A percentile compares a stretch with the other conserved stretches of the same genome.
phyloP scores from a whole-genome alignment of 345 rosid species.

The Eucalyptus brandiana region DNA sequence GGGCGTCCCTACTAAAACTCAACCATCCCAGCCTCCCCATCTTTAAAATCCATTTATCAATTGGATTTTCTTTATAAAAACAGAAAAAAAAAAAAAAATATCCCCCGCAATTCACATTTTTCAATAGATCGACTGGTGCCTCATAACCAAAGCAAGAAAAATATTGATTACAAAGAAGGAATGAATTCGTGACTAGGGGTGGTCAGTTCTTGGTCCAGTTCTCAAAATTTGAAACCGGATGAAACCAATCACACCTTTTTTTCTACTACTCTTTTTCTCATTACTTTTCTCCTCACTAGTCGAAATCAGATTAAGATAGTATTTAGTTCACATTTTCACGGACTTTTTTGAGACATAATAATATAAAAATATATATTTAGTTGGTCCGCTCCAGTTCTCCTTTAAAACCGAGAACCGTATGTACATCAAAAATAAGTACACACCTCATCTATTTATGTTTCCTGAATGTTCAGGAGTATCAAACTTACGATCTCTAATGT shows the following conservation, averaged over 20 bases:
- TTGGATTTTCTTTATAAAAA: not conserved
- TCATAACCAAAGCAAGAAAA: not conserved
- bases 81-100: too few relatives aligned
- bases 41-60: not conserved
- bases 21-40: not conserved
- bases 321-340: too few relatives aligned
- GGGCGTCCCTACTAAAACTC: not conserved
- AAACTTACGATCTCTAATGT: not conserved
- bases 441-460: not conserved
- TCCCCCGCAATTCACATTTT: not conserved
- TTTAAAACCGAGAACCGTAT: not conserved
- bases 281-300: too few relatives aligned
- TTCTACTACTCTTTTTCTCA: too few relatives aligned
- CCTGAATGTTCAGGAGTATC: not conserved
- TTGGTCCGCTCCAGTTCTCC: rapidly evolving
- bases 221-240: too few relatives aligned
- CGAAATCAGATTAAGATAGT: too few relatives aligned
- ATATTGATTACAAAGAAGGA: not conserved
- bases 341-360: too few relatives aligned
- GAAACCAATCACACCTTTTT: too few relatives aligned
- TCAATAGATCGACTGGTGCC: not conserved
- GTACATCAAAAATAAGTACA: not conserved
- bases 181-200: not conserved
- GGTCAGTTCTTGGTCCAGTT: too few relatives aligned
- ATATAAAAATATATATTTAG: too few relatives aligned